Evolutionary conservation across 495 filamentous ascomycete species (phyloP).

Genomic region (Aspergillus asperescens): DNA sequence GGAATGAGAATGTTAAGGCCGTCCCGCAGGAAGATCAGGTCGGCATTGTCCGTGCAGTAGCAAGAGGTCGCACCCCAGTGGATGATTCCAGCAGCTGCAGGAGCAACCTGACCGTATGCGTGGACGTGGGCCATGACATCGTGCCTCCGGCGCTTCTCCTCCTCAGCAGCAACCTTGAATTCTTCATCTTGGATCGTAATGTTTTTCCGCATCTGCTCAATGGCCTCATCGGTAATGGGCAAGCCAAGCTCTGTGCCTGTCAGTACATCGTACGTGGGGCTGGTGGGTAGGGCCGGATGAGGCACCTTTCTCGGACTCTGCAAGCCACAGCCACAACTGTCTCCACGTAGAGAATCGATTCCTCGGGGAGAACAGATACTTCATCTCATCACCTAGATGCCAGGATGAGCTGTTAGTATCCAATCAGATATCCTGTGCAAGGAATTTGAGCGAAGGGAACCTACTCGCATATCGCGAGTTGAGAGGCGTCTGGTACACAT

Average conservation of each 20-base stretch:
- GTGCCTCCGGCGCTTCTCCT: constrained; percentile 72
- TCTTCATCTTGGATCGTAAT: constrained; percentile 70
- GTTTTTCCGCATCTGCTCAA: constrained; percentile 69
- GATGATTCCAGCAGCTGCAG: constrained; percentile 81
- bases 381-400: constrained; percentile 44
- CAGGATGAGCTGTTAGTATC: constrained; percentile 18
- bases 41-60: constrained; percentile 80
- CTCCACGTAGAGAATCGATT: constrained; percentile 72
- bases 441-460: constrained; percentile 16
- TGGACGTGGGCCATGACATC: constrained; percentile 74
- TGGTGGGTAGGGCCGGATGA: neutral
- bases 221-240: constrained; percentile 62
- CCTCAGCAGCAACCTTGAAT: constrained; percentile 68
- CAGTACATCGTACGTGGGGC: constrained; percentile 19
- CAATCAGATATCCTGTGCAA: neutral
- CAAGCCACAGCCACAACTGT: constrained; percentile 75
- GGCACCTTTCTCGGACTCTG: constrained; percentile 70
- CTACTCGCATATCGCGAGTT: constrained; percentile 67
- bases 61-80: constrained; percentile 68
- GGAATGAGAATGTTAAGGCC: constrained; percentile 72
- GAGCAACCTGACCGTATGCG: constrained; percentile 65
- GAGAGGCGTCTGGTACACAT: constrained; percentile 68
- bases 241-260: constrained; percentile 42
- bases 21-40: constrained; percentile 76
- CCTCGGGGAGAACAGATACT: constrained; percentile 63